phyloP scores from a whole-genome alignment of 139 green algal species.

The Chlorella sp. region DNA sequence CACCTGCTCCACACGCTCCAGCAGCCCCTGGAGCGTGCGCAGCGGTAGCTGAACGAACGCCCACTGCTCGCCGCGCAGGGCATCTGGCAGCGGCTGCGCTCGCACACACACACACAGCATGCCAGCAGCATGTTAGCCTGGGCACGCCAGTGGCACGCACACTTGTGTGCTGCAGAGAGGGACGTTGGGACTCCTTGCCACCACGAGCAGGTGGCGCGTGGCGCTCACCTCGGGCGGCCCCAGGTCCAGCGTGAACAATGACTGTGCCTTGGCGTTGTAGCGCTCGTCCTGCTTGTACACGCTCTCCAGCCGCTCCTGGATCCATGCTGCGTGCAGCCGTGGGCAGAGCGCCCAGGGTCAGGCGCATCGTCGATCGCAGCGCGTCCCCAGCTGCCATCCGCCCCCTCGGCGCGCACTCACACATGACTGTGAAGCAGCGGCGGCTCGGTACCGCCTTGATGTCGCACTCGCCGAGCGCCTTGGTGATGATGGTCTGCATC shows the following conservation, averaged over 20 bases:
- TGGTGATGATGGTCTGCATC: conserved; percentile 98
- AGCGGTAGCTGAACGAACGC: conserved; percentile 95
- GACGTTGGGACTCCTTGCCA: no score
- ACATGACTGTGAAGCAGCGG: conserved; percentile 85
- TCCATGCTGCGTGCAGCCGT: conserved; percentile 53
- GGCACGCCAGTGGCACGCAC: no score
- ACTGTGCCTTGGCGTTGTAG: conserved; percentile 71
- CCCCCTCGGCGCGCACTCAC: conserved; percentile 48
- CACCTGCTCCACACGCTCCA: conserved; percentile 51
- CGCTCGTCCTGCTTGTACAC: conserved; percentile 84
- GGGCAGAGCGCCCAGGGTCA: no score
- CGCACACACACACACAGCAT: no score
- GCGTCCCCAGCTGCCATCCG: no score
- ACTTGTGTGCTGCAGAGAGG: no score
- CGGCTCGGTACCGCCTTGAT: conserved; percentile 86
- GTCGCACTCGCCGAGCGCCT: conserved; percentile 81
- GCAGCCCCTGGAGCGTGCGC: conserved; percentile 52
- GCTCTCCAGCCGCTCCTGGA: conserved; percentile 77
- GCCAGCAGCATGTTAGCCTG: no score
- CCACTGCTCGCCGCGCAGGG: conserved; percentile 91
- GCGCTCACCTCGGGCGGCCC: conserved; percentile 60
- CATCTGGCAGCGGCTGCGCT: conserved; percentile 72
- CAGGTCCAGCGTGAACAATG: conserved; percentile 79
- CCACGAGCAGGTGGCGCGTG: no score
- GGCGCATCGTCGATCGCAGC: no score